A percentile compares a stretch with the other conserved stretches of the same genome.
Conservation (phyloP, 139 green algal genomes). For the Chlorella sp. region DNA sequence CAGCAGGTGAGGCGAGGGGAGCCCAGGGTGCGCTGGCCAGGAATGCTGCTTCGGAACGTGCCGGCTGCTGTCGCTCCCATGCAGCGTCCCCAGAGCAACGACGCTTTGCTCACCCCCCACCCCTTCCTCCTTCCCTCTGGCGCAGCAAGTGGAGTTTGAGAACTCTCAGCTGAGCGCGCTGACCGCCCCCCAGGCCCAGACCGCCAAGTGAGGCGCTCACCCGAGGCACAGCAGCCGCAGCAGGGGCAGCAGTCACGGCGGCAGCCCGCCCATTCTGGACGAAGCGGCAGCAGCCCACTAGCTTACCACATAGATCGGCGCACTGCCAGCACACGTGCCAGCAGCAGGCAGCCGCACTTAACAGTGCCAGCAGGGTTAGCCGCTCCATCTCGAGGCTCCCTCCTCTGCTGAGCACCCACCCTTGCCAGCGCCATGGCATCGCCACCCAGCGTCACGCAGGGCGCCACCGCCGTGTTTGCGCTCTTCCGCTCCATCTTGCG, state of each 20-base stretch:
- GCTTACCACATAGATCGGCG: not conserved
- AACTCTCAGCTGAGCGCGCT: conserved; percentile 70
- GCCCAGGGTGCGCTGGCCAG: no score
- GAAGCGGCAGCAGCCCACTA: no score
- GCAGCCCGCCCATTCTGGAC: no score
- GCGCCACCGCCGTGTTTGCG: conserved; percentile 23
- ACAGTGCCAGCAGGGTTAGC: not conserved
- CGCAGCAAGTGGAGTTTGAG: conserved; percentile 68
- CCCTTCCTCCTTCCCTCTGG: not conserved
- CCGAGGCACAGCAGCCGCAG: not conserved
- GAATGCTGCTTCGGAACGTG: no score
- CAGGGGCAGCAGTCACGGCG: not conserved
- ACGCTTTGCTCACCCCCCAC: no score
- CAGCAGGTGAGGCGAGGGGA: conserved; percentile 68
- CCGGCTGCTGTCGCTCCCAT: not conserved
- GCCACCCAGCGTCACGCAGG: not conserved
- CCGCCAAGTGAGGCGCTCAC: conserved; percentile 16
- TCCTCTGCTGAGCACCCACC: no score
- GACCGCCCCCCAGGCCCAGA: conserved; percentile 35
- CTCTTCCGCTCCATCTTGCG: conserved; percentile 79
- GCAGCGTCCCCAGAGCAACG: no score
- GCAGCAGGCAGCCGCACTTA: not conserved
- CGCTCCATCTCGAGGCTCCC: no score
- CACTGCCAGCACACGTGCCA: not conserved
- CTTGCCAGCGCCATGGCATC: not conserved